A percentile compares a stretch with the other conserved stretches of the same genome.
phyloP scores from a whole-genome alignment of 2,329 filamentous ascomycete species.

The Leptoxyphium fumago region DNA sequence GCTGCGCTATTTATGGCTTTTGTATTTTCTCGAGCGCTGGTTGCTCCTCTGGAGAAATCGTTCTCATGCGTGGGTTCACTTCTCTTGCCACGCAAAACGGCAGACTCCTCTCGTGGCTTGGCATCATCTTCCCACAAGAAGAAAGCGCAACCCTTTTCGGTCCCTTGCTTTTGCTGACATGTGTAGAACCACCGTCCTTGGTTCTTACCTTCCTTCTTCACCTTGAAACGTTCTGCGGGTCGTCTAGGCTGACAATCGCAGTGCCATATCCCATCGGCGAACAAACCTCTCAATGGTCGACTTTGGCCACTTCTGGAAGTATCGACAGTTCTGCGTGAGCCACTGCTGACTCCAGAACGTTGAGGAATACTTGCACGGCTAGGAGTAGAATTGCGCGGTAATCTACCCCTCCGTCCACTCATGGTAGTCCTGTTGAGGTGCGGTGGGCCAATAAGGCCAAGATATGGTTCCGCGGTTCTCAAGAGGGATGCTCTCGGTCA shows the following conservation, averaged over 20 bases:
- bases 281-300: conserved; percentile 13
- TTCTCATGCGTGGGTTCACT: conserved; percentile 23
- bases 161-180: conserved; percentile 35
- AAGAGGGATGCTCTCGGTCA: no score
- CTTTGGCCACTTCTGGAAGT: neutral
- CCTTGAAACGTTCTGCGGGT: conserved; percentile 39
- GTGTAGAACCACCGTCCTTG: conserved; percentile 40
- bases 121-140: conserved; percentile 46
- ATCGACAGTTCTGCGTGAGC: no score
- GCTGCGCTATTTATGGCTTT: conserved; percentile 2
- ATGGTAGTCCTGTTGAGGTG: no score
- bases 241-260: conserved; percentile 42
- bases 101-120: conserved; percentile 30
- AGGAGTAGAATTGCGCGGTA: no score
- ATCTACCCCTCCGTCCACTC: no score
- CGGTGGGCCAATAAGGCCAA: no score
- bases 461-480: no score
- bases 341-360: no score
- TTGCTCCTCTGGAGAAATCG: neutral
- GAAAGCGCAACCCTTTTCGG: conserved; percentile 37
- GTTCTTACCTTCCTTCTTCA: conserved; percentile 43
- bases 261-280: conserved; percentile 28
- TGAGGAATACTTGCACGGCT: no score
- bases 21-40: neutral
- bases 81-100: conserved; percentile 32